These are phyloP conservation scores for Apiospora pterosperma DNA, from an alignment of 2,329 filamentous ascomycete genomes.

Conservation along the genomic window DNA sequence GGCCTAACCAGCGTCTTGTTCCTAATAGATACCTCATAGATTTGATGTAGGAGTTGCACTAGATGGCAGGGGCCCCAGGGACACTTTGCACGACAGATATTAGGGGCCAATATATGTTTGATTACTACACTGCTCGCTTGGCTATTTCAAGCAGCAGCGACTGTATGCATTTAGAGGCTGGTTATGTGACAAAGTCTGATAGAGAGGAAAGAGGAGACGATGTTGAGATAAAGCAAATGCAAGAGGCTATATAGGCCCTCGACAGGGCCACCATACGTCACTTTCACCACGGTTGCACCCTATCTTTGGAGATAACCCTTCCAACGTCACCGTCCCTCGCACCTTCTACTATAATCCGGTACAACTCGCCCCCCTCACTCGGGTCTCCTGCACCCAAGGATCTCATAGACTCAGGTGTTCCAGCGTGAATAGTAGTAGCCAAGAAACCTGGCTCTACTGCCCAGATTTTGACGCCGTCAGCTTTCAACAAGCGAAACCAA, in stretches of 20 bases:
- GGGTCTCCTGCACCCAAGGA: slow-evolving; percentile 23
- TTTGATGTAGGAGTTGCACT: not conserved
- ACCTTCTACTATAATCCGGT: slow-evolving; percentile 38
- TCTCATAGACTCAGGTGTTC: slow-evolving; percentile 14
- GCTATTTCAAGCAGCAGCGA: no score
- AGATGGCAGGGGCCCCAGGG: not conserved
- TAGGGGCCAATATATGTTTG: not conserved
- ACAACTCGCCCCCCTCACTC: slow-evolving; percentile 32
- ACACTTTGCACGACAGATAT: not conserved
- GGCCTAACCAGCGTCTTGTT: not conserved
- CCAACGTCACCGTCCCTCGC: slow-evolving; percentile 36
- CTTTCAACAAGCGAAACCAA: slow-evolving; percentile 36
- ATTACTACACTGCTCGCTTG: not conserved
- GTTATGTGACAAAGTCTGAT: no score
- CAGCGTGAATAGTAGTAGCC: slow-evolving; percentile 35
- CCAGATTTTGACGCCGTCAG: slow-evolving; percentile 45
- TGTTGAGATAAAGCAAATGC: no score
- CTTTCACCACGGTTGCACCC: slow-evolving; percentile 22
- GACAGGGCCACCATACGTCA: no score
- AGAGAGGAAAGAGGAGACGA: no score
- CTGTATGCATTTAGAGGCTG: no score
- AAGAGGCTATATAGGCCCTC: no score
- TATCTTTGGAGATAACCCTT: slow-evolving; percentile 23
- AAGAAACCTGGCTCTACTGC: slow-evolving; percentile 36
- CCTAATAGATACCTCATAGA: not conserved